Evolutionary conservation across 768 basidiomycete species (phyloP).

Genomic region (Pulveroboletus ravenelii): DNA sequence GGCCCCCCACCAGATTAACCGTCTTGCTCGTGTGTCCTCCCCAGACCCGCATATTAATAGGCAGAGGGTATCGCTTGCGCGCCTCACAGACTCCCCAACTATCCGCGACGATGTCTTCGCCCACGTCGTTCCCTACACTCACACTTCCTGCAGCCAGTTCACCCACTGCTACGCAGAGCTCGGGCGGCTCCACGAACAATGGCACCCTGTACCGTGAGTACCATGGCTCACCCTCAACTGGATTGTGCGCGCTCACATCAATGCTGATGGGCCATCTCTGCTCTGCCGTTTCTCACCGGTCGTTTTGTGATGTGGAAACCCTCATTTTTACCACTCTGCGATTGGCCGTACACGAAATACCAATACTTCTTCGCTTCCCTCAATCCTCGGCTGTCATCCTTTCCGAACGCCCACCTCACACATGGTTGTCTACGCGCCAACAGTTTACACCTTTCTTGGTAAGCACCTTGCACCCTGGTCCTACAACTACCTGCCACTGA

Average conservation of each 20-base stretch:
- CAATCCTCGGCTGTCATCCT: neutral
- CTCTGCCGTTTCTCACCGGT: neutral
- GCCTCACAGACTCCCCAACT: neutral
- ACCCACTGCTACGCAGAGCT: neutral
- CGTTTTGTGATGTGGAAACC: neutral
- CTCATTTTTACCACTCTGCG: conserved; percentile 1
- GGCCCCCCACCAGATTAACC: too few relatives aligned
- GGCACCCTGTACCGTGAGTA: conserved; percentile 29
- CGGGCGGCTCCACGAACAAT: conserved; percentile 10
- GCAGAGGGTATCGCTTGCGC: neutral
- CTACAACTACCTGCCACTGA: conserved; percentile 1
- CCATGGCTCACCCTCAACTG: conserved; percentile 8
- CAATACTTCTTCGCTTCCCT: neutral
- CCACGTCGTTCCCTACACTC: neutral
- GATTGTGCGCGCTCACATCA: conserved; percentile 6
- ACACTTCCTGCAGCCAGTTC: neutral
- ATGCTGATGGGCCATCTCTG: neutral
- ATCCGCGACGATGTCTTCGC: conserved; percentile 11
- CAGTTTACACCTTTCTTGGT: conserved; percentile 34
- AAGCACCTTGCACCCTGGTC: conserved; percentile 1
- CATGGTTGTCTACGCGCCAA: neutral
- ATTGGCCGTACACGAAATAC: conserved; percentile 2
- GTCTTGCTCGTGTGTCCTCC: neutral
- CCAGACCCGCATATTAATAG: conserved; percentile 19
- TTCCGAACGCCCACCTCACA: conserved; percentile 1